A percentile compares a stretch with the other conserved stretches of the same genome.
These are phyloP conservation scores for Phascolomyces articulosus DNA, from an alignment of 371 early-diverging fungal genomes.

Conservation along the genomic window DNA sequence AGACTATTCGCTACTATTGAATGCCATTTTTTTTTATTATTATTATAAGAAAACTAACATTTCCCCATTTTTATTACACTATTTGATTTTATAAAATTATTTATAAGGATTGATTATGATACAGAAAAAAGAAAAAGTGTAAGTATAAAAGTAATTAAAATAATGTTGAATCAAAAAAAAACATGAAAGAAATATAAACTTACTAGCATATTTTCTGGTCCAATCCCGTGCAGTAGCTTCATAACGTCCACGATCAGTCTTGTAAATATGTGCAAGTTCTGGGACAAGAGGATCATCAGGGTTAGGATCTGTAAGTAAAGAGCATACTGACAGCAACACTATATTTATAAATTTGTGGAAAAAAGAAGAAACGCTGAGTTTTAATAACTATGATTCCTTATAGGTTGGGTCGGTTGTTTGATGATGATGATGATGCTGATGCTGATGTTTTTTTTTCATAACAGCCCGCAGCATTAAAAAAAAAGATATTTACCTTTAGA, in stretches of 20 bases:
- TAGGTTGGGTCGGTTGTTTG: too few species aligned
- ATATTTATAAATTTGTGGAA: slow-evolving; percentile 20
- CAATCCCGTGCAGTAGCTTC: slow-evolving; percentile 91
- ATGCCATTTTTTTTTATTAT: too few species aligned
- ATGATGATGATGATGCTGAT: too few species aligned
- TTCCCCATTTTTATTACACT: too few species aligned
- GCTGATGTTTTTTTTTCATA: too few species aligned
- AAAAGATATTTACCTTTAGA: slow-evolving; percentile 70
- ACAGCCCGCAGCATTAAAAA: neutral
- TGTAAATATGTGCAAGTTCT: slow-evolving; percentile 97
- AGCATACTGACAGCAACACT: slow-evolving; percentile 96
- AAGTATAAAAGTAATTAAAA: neutral
- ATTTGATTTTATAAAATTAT: too few species aligned
- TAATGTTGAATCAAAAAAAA: neutral
- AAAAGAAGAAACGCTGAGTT: slow-evolving; percentile 5
- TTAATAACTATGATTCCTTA: too few species aligned
- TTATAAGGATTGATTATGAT: too few species aligned
- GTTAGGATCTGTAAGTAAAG: slow-evolving; percentile 98
- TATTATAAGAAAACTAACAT: too few species aligned
- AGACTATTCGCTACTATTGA: too few species aligned
- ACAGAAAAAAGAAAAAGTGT: too few species aligned
- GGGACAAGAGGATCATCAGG: slow-evolving; percentile 95
- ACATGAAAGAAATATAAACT: slow-evolving; percentile 9
- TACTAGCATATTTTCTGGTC: slow-evolving; percentile 89
- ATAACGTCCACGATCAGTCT: slow-evolving; percentile 89